Conservation (phyloP, 805 yeast species). For the Ogataea trehalophila region DNA sequence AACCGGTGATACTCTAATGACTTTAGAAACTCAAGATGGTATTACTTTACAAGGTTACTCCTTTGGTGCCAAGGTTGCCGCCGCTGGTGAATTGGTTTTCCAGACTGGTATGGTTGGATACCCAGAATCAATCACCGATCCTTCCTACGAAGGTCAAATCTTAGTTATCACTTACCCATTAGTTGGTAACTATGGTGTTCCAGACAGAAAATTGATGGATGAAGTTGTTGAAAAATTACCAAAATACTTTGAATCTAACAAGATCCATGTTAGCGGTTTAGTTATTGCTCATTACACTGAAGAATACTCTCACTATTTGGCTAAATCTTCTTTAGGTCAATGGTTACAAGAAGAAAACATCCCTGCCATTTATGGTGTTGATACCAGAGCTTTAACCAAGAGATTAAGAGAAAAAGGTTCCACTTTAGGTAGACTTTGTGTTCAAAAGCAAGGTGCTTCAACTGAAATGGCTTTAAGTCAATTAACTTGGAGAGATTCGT, state of each 20-base stretch:
- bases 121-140: conserved; percentile 97
- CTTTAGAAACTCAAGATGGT: conserved; percentile 87
- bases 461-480: conserved; percentile 30
- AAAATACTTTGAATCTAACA: conserved; percentile 86
- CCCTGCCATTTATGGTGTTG: conserved; percentile 97
- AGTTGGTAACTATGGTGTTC: conserved; percentile 99
- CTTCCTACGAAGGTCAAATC: conserved; percentile 97
- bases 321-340: conserved; percentile 83
- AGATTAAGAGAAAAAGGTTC: conserved; percentile 90
- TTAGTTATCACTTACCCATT: conserved; percentile 94
- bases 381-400: conserved; percentile 92
- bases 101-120: conserved; percentile 99
- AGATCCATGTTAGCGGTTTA: conserved; percentile 93
- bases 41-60: conserved; percentile 88
- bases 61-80: conserved; percentile 85
- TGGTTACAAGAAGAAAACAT: conserved; percentile 91
- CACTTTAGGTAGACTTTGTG: conserved; percentile 81
- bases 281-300: conserved; percentile 97
- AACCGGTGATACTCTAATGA: conserved; percentile 75
- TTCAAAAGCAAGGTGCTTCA: conserved; percentile 41
- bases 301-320: conserved; percentile 90
- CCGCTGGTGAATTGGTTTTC: conserved; percentile 97
- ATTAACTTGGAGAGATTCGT: conserved; percentile 53
- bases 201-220: conserved; percentile 75
- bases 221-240: conserved; percentile 75